phyloP scores from a whole-genome alignment of 225 moss, liverwort and hornwort species.

The Ulota crispa region DNA sequence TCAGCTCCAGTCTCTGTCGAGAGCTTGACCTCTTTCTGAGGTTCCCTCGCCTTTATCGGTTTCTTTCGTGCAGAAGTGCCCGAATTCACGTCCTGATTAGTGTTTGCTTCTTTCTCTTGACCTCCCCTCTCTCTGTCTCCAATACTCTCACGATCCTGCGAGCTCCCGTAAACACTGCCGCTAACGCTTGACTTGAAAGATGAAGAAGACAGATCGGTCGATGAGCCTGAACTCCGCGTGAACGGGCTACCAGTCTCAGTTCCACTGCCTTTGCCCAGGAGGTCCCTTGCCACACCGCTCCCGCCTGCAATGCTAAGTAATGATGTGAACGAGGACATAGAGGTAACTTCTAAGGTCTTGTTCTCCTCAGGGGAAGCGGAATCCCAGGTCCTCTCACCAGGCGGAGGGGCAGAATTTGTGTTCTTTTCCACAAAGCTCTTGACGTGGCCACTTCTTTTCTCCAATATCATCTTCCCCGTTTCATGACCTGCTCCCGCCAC shows the following conservation, averaged over 20 bases:
- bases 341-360: constrained; percentile 25
- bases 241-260: constrained; percentile 39
- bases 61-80: constrained; percentile 14
- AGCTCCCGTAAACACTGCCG: constrained; percentile 48
- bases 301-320: constrained; percentile 36
- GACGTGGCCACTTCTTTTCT: constrained; percentile 34
- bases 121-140: constrained; percentile 42
- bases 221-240: constrained; percentile 48
- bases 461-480: constrained; percentile 51
- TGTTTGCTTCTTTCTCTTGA: constrained; percentile 29
- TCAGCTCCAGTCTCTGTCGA: constrained; percentile 2
- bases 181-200: constrained; percentile 53
- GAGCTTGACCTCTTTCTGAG: constrained; percentile 10
- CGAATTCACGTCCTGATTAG: constrained; percentile 13
- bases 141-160: constrained; percentile 46
- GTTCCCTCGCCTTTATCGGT: constrained; percentile 5
- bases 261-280: constrained; percentile 32
- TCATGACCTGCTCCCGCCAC: constrained; percentile 43
- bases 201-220: constrained; percentile 55
- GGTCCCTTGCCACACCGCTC: constrained; percentile 34
- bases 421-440: constrained; percentile 37
- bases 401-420: constrained; percentile 10
- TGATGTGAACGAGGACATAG: constrained; percentile 46
- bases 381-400: constrained; percentile 37
- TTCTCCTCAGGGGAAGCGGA: constrained; percentile 22